A percentile compares a stretch with the other conserved stretches of the same genome.
These are phyloP conservation scores for Linanthus parryae DNA, from an alignment of 148 eudicot genomes.

Conservation along the genomic window DNA sequence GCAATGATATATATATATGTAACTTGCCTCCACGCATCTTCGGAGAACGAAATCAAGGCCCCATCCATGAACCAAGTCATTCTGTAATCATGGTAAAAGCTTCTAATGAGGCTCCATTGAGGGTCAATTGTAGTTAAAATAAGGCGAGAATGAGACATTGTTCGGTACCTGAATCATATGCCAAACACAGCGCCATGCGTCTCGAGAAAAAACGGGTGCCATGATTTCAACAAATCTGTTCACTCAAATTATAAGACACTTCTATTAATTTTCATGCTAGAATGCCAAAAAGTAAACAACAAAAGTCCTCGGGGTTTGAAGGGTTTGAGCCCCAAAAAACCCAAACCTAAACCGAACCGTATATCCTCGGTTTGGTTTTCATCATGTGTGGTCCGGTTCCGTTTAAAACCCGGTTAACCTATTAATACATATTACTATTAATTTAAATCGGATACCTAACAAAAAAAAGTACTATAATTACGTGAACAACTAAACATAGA, in stretches of 20 bases:
- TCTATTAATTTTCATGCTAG: background rate
- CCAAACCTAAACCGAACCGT: too few relatives aligned
- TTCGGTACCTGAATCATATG: conserved; percentile 77
- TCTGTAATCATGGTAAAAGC: conserved; percentile 27
- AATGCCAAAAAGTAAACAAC: too few relatives aligned
- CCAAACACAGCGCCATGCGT: conserved; percentile 98
- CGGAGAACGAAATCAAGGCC: conserved; percentile 92
- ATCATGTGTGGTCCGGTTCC: too few relatives aligned
- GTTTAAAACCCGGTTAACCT: too few relatives aligned
- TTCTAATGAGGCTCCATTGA: background rate
- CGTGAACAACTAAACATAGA: too few relatives aligned
- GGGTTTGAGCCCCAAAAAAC: too few relatives aligned
- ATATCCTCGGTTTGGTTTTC: too few relatives aligned
- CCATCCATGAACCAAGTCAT: conserved; percentile 95
- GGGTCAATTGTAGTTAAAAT: background rate
- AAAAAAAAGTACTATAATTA: too few relatives aligned
- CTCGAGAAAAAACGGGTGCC: conserved; percentile 88
- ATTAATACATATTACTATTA: too few relatives aligned
- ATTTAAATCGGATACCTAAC: too few relatives aligned
- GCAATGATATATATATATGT: too few relatives aligned
- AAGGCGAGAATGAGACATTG: background rate
- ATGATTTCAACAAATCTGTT: conserved; percentile 89
- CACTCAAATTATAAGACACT: background rate
- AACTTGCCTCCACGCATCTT: conserved; percentile 84
- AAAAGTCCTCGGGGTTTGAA: too few relatives aligned